These are phyloP conservation scores for Leucaena leucocephala DNA, from an alignment of 306 rosid species.

Conservation along the genomic window DNA sequence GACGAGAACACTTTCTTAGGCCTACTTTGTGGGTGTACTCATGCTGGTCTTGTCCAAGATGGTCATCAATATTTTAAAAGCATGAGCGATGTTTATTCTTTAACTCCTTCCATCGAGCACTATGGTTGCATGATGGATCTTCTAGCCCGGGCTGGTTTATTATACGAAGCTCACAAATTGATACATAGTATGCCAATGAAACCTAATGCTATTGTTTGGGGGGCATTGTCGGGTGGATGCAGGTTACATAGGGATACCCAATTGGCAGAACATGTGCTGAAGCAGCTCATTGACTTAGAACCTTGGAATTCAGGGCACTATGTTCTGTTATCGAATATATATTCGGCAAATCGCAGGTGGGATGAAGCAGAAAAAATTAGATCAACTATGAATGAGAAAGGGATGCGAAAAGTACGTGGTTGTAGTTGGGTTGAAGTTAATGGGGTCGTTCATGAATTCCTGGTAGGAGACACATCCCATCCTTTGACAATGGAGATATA, in stretches of 20 bases:
- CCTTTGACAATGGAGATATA: constrained; percentile 62
- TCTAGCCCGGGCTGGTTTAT: constrained; percentile 68
- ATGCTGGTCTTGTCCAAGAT: constrained; percentile 70
- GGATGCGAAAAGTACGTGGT: constrained; percentile 64
- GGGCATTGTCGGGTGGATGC: constrained; percentile 71
- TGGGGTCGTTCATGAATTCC: constrained; percentile 67
- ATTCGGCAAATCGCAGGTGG: constrained; percentile 67
- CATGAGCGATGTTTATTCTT: constrained; percentile 50
- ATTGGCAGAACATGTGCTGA: constrained; percentile 62
- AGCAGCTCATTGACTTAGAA: constrained; percentile 69
- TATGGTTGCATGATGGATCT: constrained; percentile 83
- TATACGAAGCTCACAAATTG: constrained; percentile 61
- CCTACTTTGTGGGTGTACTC: constrained; percentile 74
- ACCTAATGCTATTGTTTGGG: constrained; percentile 71
- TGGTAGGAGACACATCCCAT: constrained; percentile 69
- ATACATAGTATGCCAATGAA: constrained; percentile 67
- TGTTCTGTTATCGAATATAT: constrained; percentile 73
- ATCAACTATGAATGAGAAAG: constrained; percentile 55
- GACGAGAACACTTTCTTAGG: constrained; percentile 70
- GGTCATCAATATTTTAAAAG: constrained; percentile 61
- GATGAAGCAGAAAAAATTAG: constrained; percentile 65
- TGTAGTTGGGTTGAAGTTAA: constrained; percentile 78
- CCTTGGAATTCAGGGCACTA: constrained; percentile 83
- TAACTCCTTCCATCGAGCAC: constrained; percentile 71
- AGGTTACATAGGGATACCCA: constrained; percentile 63